A percentile compares a stretch with the other conserved stretches of the same genome.
These are phyloP conservation scores for Babesia microti DNA, from an alignment of 169 alveolate species.

Conservation along the genomic window DNA sequence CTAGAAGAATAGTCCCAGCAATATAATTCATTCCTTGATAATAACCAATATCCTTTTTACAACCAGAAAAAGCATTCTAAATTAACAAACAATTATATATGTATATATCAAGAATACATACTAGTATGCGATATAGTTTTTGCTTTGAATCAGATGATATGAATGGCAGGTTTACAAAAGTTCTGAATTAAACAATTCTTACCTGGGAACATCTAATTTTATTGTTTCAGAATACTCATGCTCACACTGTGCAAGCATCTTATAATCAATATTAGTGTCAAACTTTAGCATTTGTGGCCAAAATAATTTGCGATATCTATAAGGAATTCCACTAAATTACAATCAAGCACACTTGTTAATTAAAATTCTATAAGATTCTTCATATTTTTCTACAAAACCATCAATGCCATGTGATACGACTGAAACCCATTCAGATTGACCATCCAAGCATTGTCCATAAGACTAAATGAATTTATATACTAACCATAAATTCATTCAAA, in stretches of 20 bases:
- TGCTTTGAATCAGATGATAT: constrained; percentile 28
- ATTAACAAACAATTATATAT: no score
- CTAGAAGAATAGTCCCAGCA: constrained; percentile 69
- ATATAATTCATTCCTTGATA: constrained; percentile 83
- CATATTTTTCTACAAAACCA: no score
- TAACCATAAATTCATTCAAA: no score
- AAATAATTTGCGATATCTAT: constrained; percentile 38
- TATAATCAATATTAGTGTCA: no score
- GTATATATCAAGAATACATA: background rate
- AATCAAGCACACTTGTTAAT: no score
- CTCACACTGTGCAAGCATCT: constrained; percentile 5
- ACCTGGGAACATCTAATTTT: constrained; percentile 49
- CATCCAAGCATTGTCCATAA: no score
- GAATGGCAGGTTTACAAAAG: constrained; percentile 38
- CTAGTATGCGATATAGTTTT: constrained; percentile 43
- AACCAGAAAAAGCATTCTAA: constrained; percentile 34
- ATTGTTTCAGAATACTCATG: constrained; percentile 36
- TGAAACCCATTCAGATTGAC: no score
- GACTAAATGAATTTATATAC: no score
- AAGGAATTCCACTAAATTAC: constrained; percentile 31
- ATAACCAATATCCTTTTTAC: constrained; percentile 67
- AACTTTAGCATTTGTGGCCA: no score
- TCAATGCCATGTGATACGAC: no score
- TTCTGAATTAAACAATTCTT: constrained; percentile 5
- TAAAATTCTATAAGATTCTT: no score